Evolutionary conservation across 164 flowering plant species (phyloP).

Genomic region (Dillenia suffruticosa): DNA sequence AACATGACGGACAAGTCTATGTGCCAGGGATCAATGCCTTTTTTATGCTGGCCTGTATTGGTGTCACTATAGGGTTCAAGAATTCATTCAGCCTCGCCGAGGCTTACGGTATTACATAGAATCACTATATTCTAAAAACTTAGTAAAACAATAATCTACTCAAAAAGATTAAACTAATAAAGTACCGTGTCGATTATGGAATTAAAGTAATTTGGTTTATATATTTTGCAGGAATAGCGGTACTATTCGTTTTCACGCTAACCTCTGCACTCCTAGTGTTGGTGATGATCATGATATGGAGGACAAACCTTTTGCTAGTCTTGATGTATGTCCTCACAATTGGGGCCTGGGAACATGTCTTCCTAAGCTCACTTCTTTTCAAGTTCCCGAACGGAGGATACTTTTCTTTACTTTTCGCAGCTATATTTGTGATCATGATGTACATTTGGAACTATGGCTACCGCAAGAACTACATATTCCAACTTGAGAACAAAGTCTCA

Average conservation of each 20-base stretch:
- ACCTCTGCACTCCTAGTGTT: conserved; percentile 16
- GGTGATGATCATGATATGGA: conserved; percentile 24
- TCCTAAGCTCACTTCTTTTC: neutral
- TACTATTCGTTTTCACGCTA: conserved; percentile 16
- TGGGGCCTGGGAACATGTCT: neutral
- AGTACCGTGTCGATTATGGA: no score
- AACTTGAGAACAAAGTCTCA: conserved; percentile 5
- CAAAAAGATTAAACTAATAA: conserved; percentile 1
- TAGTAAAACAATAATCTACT: no score
- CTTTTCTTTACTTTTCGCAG: neutral
- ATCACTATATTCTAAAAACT: conserved; percentile 10
- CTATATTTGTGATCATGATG: neutral
- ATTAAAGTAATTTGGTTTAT: no score
- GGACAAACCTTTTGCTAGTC: no score
- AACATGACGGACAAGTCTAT: conserved; percentile 26
- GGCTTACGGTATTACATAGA: conserved; percentile 23
- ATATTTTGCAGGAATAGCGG: conserved; percentile 18
- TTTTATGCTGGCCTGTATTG: conserved; percentile 29
- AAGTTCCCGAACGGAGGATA: conserved; percentile 1
- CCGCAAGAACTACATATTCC: conserved; percentile 1
- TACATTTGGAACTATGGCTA: conserved; percentile 10
- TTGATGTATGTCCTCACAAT: no score
- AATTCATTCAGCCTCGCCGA: conserved; percentile 22
- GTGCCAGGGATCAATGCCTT: conserved; percentile 26
- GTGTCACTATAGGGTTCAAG: conserved; percentile 21